Conservation (phyloP, 2,329 filamentous ascomycete species). For the Chaetomium sp. region DNA sequence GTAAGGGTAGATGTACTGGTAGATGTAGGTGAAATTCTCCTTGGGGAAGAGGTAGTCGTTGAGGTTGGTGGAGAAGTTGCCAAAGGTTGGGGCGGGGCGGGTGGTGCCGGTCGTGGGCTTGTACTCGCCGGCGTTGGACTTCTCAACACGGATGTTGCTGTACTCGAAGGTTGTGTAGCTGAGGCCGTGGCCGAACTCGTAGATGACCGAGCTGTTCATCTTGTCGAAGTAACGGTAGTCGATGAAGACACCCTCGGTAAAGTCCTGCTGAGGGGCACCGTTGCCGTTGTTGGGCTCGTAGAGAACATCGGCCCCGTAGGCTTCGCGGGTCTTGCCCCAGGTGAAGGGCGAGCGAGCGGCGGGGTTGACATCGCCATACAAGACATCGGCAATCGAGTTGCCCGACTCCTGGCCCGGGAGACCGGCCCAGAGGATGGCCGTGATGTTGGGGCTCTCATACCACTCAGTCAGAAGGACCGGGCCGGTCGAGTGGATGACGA, state of each 20-base stretch:
- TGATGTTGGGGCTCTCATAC: constrained; percentile 75
- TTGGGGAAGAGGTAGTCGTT: constrained; percentile 69
- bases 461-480: constrained; percentile 76
- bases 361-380: constrained; percentile 80
- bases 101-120: constrained; percentile 63
- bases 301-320: constrained; percentile 70
- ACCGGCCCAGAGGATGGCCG: constrained; percentile 81
- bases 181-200: constrained; percentile 79
- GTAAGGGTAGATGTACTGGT: constrained; percentile 69
- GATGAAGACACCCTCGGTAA: constrained; percentile 77
- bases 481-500: constrained; percentile 84
- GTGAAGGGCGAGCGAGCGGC: constrained; percentile 79
- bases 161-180: constrained; percentile 80
- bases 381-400: constrained; percentile 76
- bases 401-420: constrained; percentile 83
- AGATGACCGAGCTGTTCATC: constrained; percentile 66
- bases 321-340: constrained; percentile 66
- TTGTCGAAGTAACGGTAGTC: constrained; percentile 79
- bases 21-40: constrained; percentile 52
- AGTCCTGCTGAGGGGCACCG: constrained; percentile 70
- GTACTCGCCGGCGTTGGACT: constrained; percentile 55
- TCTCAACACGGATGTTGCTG: constrained; percentile 63
- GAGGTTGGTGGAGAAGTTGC: constrained; percentile 63
- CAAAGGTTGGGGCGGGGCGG: constrained; percentile 63
- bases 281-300: constrained; percentile 70